These are phyloP conservation scores for Verbascum thapsus DNA, from an alignment of 257 asterid genomes.

Conservation along the genomic window DNA sequence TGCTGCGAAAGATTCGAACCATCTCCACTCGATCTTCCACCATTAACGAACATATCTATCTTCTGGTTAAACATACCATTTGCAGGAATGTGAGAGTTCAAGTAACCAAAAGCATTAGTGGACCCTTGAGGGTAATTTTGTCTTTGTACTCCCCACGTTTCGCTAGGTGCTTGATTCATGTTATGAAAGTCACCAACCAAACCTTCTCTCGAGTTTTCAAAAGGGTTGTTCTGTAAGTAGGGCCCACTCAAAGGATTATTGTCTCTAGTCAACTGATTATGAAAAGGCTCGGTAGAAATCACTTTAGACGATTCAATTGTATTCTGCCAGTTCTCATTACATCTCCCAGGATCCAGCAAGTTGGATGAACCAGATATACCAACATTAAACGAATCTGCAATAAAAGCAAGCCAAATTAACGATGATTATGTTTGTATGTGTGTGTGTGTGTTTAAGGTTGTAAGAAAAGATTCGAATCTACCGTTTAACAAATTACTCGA, in stretches of 20 bases:
- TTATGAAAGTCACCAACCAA: constrained; percentile 31
- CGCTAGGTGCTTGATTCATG: constrained; percentile 36
- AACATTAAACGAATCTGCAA: constrained; percentile 44
- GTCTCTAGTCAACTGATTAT: constrained; percentile 50
- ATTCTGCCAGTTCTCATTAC: constrained; percentile 48
- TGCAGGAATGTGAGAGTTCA: constrained; percentile 43
- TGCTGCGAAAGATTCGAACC: no score
- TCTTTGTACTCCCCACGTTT: constrained; percentile 48
- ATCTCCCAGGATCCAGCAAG: constrained; percentile 55
- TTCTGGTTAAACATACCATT: constrained; percentile 43
- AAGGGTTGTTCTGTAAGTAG: constrained; percentile 43
- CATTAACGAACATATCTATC: no score
- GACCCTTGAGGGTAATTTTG: constrained; percentile 41
- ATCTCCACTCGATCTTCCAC: no score
- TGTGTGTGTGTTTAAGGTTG: no score
- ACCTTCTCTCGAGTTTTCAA: constrained; percentile 53
- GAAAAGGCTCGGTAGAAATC: constrained; percentile 49
- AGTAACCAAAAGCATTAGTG: constrained; percentile 35
- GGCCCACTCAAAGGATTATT: constrained; percentile 40
- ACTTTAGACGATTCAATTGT: constrained; percentile 46
- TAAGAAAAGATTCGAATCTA: no score
- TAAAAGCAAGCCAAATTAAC: constrained; percentile 46
- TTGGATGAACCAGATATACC: constrained; percentile 46
- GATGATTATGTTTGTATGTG: no score
- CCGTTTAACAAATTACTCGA: constrained; percentile 38